Evolutionary conservation across 148 eudicot genomes (phyloP).

Genomic region (Vaccinium myrtillus): DNA sequence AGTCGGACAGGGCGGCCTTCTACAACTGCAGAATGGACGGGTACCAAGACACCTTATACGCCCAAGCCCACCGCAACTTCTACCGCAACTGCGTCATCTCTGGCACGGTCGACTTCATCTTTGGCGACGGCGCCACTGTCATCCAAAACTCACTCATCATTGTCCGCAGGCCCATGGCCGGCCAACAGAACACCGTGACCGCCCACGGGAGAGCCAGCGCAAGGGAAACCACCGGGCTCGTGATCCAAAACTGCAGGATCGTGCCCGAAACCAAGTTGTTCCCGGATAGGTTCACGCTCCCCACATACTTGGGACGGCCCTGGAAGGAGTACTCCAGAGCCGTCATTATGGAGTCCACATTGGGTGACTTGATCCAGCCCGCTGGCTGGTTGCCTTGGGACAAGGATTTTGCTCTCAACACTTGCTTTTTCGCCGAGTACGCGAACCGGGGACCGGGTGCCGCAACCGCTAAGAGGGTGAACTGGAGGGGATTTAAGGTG

Average conservation of each 20-base stretch:
- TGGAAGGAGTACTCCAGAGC: constrained; percentile 67
- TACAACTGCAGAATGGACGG: constrained; percentile 61
- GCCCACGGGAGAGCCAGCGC: constrained; percentile 58
- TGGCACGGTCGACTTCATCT: constrained; percentile 56
- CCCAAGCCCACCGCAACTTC: constrained; percentile 48
- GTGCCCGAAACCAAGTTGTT: constrained; percentile 51
- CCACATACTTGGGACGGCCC: constrained; percentile 59
- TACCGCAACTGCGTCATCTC: constrained; percentile 56
- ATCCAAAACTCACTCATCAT: constrained; percentile 61
- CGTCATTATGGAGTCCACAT: constrained; percentile 50
- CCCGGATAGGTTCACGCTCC: constrained; percentile 37
- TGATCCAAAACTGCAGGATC: constrained; percentile 69
- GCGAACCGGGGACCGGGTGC: constrained; percentile 66
- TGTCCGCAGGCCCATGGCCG: constrained; percentile 37
- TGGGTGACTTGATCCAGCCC: constrained; percentile 55
- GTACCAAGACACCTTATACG: constrained; percentile 52
- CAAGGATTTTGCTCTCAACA: constrained; percentile 39
- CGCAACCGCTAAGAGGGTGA: constrained; percentile 35
- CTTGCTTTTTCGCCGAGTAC: constrained; percentile 45
- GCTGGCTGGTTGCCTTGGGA: constrained; percentile 66
- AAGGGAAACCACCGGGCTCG: constrained; percentile 39
- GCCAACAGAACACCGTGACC: constrained; percentile 59
- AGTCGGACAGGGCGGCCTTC: constrained; percentile 52
- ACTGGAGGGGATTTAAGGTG: constrained; percentile 49
- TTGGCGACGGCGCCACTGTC: constrained; percentile 41